Evolutionary conservation across 139 green algal genomes (phyloP), one percentile per base, ranked within the genome.

Genomic region (Eudorina sp.): DNA sequence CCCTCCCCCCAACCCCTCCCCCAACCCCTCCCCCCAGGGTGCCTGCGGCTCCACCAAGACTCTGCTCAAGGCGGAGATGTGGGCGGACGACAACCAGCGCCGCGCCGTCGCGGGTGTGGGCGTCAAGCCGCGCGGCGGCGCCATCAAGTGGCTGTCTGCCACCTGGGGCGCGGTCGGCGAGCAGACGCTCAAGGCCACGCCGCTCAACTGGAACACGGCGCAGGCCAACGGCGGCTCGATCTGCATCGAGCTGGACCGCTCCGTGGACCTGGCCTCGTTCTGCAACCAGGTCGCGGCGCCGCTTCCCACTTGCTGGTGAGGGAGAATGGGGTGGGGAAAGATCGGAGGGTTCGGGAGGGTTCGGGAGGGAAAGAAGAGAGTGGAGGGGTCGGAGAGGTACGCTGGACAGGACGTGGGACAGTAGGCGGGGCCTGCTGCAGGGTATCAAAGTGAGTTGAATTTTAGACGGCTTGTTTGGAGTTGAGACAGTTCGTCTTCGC

Each of bases 121-220:
- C 3, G 23, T 85, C 27, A 7, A 53, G 55, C 78, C 55, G 29
- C 36, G 36, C 18, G 78, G 55, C 27, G 2, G 3, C 13, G 18
- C 21, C 55, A 75, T 74, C 13, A 55, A 41, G 38, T 85, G 31
- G 38, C 27, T 85, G 25, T n/a, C 40, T 4, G 0, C 53, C 27
- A 74, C 38, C 14, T 85, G 78, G 78, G 78, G 78, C 9, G 78
- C 78, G 8, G 8, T 43, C 3, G 78, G 78, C 27, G 55, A 85
- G 53, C 0, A 75, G 7, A 85, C 78, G 38, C 21, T 85, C 36
- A 85, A 85, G 78, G 78, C 78, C 9, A 83, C 75, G 0, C 78
- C 55, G 2, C 78, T 85, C n/a, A 74, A 74, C 36, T 85, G 78
- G 78, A 85, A 25, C 78, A 41, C 18, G 55, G 78, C 11, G 9